phyloP scores from a whole-genome alignment of 192 early-diverging fungal species.

The Geosiphon pyriformis region DNA sequence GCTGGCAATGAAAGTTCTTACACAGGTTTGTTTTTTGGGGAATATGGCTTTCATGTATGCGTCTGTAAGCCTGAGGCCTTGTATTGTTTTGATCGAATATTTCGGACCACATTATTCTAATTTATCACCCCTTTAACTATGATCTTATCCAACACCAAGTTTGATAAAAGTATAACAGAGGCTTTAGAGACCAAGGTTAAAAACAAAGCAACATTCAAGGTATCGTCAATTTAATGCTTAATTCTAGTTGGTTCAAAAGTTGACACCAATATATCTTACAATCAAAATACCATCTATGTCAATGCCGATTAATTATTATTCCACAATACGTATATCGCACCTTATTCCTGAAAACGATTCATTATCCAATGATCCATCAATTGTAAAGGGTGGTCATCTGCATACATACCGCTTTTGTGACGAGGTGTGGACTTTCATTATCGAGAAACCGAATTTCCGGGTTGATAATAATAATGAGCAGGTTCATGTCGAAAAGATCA shows the following conservation, averaged over 20 bases:
- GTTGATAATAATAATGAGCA: slow-evolving; percentile 80
- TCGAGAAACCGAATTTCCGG: slow-evolving; percentile 78
- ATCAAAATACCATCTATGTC: background rate
- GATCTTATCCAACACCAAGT: slow-evolving; percentile 56
- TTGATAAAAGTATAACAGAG: slow-evolving; percentile 85
- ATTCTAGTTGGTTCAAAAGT: too few relatives aligned
- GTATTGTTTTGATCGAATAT: background rate
- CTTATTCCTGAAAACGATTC: too few relatives aligned
- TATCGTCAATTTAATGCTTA: too few relatives aligned
- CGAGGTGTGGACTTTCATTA: slow-evolving; percentile 98
- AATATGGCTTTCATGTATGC: too few relatives aligned
- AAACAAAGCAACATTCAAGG: slow-evolving; percentile 80
- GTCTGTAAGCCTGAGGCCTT: too few relatives aligned
- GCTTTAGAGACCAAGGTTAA: slow-evolving; percentile 76
- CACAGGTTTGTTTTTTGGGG: slow-evolving; percentile 50
- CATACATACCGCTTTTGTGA: slow-evolving; percentile 93
- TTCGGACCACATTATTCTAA: background rate
- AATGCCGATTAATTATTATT: background rate
- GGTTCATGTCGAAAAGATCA: slow-evolving; percentile 82
- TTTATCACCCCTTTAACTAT: background rate
- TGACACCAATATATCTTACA: background rate
- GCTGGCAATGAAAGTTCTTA: slow-evolving; percentile 85
- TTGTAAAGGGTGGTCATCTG: slow-evolving; percentile 64
- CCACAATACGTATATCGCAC: too few relatives aligned
- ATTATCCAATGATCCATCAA: too few relatives aligned